Conservation (phyloP, 208 protist genomes). For the Porcisia hertigi region DNA sequence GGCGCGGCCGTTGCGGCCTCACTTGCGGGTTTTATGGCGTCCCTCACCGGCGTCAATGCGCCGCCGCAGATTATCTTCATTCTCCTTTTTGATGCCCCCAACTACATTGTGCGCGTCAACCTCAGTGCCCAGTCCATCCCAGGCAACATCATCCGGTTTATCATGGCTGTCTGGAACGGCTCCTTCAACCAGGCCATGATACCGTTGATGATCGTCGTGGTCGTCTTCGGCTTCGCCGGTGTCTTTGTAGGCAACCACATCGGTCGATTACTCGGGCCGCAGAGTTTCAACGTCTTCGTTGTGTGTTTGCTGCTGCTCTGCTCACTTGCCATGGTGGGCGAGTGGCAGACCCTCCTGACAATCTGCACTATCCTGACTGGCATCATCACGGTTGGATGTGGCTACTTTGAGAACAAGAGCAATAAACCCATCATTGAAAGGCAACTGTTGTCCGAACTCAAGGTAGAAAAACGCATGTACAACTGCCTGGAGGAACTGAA, state of each 20-base stretch:
- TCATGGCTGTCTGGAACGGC: slow-evolving; percentile 34
- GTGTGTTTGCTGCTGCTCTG: slow-evolving; percentile 54
- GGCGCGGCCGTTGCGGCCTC: slow-evolving; percentile 48
- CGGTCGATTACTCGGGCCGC: slow-evolving; percentile 52
- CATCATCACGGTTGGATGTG: slow-evolving; percentile 34
- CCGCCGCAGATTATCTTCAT: slow-evolving; percentile 70
- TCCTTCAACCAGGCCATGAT: slow-evolving; percentile 33
- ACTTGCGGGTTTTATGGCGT: slow-evolving; percentile 54
- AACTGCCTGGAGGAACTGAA: slow-evolving; percentile 53
- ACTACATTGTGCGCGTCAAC: slow-evolving; percentile 66
- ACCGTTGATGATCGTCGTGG: slow-evolving; percentile 36
- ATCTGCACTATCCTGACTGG: slow-evolving; percentile 28
- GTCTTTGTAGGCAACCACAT: slow-evolving; percentile 52
- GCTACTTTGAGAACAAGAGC: slow-evolving; percentile 44
- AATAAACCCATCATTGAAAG: slow-evolving; percentile 44
- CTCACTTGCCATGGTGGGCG: slow-evolving; percentile 43
- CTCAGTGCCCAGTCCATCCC: slow-evolving; percentile 65
- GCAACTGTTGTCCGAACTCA: slow-evolving; percentile 51
- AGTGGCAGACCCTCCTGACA: slow-evolving; percentile 33
- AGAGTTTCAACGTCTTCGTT: slow-evolving; percentile 58
- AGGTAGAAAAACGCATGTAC: slow-evolving; percentile 60
- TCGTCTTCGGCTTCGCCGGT: slow-evolving; percentile 54
- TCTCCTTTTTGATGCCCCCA: slow-evolving; percentile 56
- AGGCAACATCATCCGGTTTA: slow-evolving; percentile 47
- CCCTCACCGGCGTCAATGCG: slow-evolving; percentile 55